phyloP scores from a whole-genome alignment of 1,284 basidiomycete species.

The Exobasidium cylindrosporum region DNA sequence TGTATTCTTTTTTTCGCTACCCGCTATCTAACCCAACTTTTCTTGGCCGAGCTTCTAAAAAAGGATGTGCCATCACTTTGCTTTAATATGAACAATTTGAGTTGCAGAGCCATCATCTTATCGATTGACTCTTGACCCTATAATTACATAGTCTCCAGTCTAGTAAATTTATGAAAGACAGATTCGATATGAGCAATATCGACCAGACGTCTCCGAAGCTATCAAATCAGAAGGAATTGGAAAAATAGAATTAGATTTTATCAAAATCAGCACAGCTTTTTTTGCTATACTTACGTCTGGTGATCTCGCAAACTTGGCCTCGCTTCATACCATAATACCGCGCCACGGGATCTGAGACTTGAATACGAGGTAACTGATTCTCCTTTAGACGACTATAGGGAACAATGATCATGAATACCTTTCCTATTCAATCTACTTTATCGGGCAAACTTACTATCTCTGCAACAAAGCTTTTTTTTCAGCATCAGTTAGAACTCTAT shows the following conservation, averaged over 20 bases:
- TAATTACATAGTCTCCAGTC: too few species aligned
- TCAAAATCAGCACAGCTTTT: conserved; percentile 1
- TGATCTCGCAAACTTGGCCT: conserved; percentile 98
- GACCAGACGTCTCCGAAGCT: conserved; percentile 91
- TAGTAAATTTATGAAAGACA: conserved; percentile 57
- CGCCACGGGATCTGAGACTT: conserved; percentile 91
- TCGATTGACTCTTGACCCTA: too few species aligned
- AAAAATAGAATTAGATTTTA: not conserved
- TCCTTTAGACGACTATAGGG: conserved; percentile 82
- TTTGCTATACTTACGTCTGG: conserved; percentile 59
- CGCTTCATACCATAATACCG: conserved; percentile 92
- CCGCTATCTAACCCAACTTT: too few species aligned
- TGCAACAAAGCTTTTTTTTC: conserved; percentile 84
- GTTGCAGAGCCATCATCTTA: too few species aligned
- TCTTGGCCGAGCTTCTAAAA: too few species aligned
- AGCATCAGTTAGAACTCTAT: conserved; percentile 79
- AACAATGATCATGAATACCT: too few species aligned
- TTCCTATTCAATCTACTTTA: too few species aligned
- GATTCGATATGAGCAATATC: conserved; percentile 88
- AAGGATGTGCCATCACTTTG: too few species aligned
- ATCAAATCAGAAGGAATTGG: not conserved
- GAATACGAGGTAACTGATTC: conserved; percentile 94
- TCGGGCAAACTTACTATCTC: conserved; percentile 90
- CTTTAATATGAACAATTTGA: too few species aligned
- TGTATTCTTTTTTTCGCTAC: too few species aligned